Base-by-base conservation (phyloP, 495 filamentous ascomycete species). In the Penicillium alfredii region DNA sequence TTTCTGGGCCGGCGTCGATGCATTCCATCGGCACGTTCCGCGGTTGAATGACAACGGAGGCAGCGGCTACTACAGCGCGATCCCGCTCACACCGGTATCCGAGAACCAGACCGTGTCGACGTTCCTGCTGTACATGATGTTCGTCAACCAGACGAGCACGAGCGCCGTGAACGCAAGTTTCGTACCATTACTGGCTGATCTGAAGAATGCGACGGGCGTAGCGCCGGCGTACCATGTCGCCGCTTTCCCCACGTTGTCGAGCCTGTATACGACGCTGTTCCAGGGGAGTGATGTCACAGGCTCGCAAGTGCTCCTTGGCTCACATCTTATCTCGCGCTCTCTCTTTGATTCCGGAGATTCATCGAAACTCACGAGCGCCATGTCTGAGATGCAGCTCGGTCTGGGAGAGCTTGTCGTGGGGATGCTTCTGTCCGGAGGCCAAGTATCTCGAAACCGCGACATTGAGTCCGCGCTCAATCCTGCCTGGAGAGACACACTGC, bases 61-160 rank as follows among this genome's bases (percentile, higher is more conserved):
- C 9, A 19, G 23, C 1, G 35, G 35, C 0, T 37, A 18, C 15
- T 37, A 28, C 20, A 11, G 2, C 5, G 14, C 29, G 3, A 20
- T 29, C 23, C 35, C 23, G 23, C 35, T 8, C 12, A 20, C 7
- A n/a, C 35, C 25, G 18, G 24, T 17, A 11, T 10, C 16, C 9
- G 16, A 21, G 8, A 3, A 11, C 14, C 10, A 18, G 17, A 25
- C 23, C 2, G 17, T 19, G 25, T 27, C 35, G 7, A 22, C 35
- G 6, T 12, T 20, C 6, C 13, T 30, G 6, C 4, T 13, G 8
- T 25, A 3, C 8, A 15, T 14, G 17, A 4, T 13, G 10, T 37
- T 37, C 23, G 35, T 37, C 10, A 37, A 37, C 24, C 35, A 37
- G 13, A 37, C 35, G 11, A 17, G 29, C 35, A 29, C 25, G 12